Conservation (phyloP, 176 grass and related monocot genomes). For the Triticum aestivum region DNA sequence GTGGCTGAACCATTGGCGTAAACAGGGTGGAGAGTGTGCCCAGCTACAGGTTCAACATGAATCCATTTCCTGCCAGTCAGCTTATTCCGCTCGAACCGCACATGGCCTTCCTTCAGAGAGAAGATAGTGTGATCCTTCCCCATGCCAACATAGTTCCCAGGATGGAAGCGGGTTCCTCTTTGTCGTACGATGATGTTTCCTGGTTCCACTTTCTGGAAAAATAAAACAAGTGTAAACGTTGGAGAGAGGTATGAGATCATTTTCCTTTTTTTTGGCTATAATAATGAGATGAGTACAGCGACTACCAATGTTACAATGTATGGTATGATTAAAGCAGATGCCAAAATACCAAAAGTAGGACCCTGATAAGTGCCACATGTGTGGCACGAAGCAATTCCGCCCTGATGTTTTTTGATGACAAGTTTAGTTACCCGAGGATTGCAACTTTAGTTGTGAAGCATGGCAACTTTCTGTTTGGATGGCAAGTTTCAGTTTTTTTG, state of each 20-base stretch:
- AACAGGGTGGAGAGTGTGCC: constrained; percentile 65
- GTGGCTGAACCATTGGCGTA: constrained; percentile 27
- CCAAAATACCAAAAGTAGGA: neutral
- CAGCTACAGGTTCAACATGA: constrained; percentile 67
- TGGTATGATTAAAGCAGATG: neutral
- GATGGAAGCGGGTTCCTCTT: constrained; percentile 75
- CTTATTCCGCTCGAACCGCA: constrained; percentile 81
- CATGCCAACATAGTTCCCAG: constrained; percentile 77
- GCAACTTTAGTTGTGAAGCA: too few species aligned
- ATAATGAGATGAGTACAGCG: neutral
- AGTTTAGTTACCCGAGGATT: too few species aligned
- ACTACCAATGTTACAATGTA: neutral
- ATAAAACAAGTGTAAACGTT: neutral
- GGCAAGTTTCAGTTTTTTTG: too few species aligned
- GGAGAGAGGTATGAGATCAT: neutral
- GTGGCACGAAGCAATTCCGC: too few species aligned
- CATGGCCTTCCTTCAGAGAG: constrained; percentile 77
- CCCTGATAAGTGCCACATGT: too few species aligned
- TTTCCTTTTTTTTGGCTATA: neutral
- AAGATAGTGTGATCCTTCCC: constrained; percentile 84
- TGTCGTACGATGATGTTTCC: constrained; percentile 88
- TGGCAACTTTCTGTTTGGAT: too few species aligned
- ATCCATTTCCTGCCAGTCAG: constrained; percentile 78
- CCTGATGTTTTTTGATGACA: too few species aligned
- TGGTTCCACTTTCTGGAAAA: constrained; percentile 48